Base-by-base conservation (phyloP, 768 basidiomycete species). In the Chalciporus sphaerocephalus region DNA sequence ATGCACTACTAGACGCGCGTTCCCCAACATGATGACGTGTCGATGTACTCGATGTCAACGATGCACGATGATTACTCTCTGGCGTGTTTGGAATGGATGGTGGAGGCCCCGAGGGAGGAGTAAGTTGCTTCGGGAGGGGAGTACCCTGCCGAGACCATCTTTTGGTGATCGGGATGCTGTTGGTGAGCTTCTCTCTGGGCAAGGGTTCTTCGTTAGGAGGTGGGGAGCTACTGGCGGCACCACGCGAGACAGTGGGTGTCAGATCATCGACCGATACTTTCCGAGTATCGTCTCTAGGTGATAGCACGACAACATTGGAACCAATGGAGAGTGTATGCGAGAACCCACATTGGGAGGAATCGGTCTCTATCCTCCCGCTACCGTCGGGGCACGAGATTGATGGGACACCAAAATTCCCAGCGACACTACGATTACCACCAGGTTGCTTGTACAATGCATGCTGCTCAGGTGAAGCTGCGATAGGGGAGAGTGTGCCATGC, bases 71-170 rank as follows among this genome's bases (percentile, higher is more conserved):
- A 46, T 58, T 48, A 42, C 50, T 27, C 17, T 59, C 61, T 15
- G 51, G 38, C 21, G 53, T 42, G 66, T 47, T 35, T 5, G 69
- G 78, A 20, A 74, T 60, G 13, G 75, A 73, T 4, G 81, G 79
- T 22, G 79, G 66, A 13, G 83, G 81, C 6, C 80, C 83, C 21
- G 67, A 73, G 2, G 84, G 81, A 9, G 83, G 82, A 5, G 76
- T 76, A 39, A 72, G 59, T 38, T 74, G 72, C 17, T 75, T 72
- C 8, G 83, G 83, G 23, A 74, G 50, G 69, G 59, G 21, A 57
- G 56, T 27, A 12, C 72, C 70, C 51, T 76, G 79, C 40, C 76
- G 70, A 28, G 81, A 81, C 80, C 81, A 80, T 41, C 79, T 68
- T 42, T 70, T 73, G 9, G 61, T 62, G 32, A 62, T 43, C n/a